phyloP scores from a whole-genome alignment of 2,329 filamentous ascomycete species.

The Diplocarpon rosae region DNA sequence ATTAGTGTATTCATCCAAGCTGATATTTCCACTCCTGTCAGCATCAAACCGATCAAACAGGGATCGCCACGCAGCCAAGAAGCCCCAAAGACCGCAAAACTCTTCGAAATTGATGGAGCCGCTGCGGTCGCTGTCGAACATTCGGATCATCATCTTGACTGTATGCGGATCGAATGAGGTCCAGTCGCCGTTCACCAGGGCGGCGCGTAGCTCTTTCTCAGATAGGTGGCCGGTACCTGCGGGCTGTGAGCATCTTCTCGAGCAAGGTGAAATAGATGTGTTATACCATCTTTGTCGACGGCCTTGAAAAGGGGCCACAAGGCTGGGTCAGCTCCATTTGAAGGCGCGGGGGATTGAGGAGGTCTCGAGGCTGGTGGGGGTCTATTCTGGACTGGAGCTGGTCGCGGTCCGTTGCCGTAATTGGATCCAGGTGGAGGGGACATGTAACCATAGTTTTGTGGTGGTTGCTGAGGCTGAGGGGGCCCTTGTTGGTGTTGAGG shows the following conservation, averaged over 20 bases:
- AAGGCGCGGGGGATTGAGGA: conserved; percentile 51
- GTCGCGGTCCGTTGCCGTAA: conserved; percentile 21
- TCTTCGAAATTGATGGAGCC: conserved; percentile 90
- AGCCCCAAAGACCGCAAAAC: conserved; percentile 94
- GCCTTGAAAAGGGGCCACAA: conserved; percentile 80
- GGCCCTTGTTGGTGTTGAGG: conserved; percentile 11
- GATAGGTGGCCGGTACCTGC: conserved; percentile 68
- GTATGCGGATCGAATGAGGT: conserved; percentile 88
- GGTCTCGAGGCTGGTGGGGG: conserved; percentile 48
- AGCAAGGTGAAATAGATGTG: neutral
- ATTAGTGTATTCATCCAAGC: conserved; percentile 75
- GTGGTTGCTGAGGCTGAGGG: conserved; percentile 2
- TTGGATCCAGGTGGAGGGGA: conserved; percentile 31
- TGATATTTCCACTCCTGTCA: conserved; percentile 80
- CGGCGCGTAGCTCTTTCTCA: conserved; percentile 75
- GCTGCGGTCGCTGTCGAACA: conserved; percentile 90
- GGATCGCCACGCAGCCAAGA: conserved; percentile 84
- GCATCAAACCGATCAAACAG: conserved; percentile 93
- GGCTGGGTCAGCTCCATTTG: conserved; percentile 51
- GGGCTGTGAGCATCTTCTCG: neutral
- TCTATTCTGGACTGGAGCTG: conserved; percentile 31
- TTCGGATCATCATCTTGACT: conserved; percentile 97
- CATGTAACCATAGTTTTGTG: conserved; percentile 32
- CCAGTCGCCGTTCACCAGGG: conserved; percentile 94
- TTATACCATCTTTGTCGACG: conserved; percentile 70